A percentile compares a stretch with the other conserved stretches of the same genome.
phyloP scores from a whole-genome alignment of 2,329 filamentous ascomycete genomes.

The Sphaceloma murrayae region DNA sequence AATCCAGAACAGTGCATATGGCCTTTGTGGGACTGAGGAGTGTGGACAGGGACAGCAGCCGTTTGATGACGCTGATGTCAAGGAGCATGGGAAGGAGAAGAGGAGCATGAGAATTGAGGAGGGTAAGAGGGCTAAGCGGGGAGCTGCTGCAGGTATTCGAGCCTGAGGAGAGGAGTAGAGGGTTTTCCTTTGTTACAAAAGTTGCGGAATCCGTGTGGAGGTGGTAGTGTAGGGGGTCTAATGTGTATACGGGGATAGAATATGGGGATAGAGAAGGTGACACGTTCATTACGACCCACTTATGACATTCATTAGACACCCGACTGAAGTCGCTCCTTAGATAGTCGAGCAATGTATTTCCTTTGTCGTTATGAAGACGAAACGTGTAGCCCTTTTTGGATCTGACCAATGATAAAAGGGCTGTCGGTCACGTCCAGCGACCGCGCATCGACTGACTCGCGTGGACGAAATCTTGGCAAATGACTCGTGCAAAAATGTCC shows the following conservation, averaged over 20 bases:
- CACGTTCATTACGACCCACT: constrained; percentile 10
- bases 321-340: not conserved
- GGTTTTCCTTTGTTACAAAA: constrained; percentile 6
- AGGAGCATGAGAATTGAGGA: not conserved
- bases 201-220: not conserved
- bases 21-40: not conserved
- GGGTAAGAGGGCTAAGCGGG: not conserved
- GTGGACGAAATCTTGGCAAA: not conserved
- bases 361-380: not conserved
- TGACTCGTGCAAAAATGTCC: constrained; percentile 15
- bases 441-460: not conserved
- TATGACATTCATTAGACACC: constrained; percentile 9
- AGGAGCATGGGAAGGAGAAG: not conserved
- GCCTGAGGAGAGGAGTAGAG: not conserved
- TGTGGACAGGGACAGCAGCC: not conserved
- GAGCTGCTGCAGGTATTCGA: too few species aligned
- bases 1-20: not conserved
- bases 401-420: too few species aligned
- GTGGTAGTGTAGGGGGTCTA: not conserved
- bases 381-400: too few species aligned
- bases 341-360: constrained; percentile 2
- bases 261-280: not conserved
- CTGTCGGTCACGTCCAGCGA: not conserved
- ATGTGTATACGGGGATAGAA: not conserved
- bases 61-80: constrained; percentile 3